Conservation (phyloP, 345 rosid genomes). For the Aquilaria sinensis region DNA sequence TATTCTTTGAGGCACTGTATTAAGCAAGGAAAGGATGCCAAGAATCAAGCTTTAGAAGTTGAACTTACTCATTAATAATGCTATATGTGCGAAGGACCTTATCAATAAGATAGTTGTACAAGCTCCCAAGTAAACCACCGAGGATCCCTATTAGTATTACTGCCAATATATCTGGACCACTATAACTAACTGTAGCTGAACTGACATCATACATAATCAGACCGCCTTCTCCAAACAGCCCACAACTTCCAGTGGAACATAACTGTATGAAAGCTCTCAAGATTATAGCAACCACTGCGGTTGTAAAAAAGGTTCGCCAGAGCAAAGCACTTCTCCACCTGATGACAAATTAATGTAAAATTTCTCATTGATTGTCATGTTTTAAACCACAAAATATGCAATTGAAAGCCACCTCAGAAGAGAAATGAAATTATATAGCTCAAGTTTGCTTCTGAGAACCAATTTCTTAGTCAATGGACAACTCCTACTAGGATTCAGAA, state of each 20-base stretch:
- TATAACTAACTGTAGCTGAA: slow-evolving; percentile 31
- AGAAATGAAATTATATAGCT: too few relatives aligned
- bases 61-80: slow-evolving; percentile 53
- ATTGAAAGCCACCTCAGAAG: not conserved
- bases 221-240: slow-evolving; percentile 64
- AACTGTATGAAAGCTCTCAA: slow-evolving; percentile 49
- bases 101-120: slow-evolving; percentile 51
- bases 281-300: slow-evolving; percentile 69
- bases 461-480: too few relatives aligned
- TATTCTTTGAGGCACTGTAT: not conserved
- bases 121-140: slow-evolving; percentile 63
- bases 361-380: not conserved
- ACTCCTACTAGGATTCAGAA: too few relatives aligned
- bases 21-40: not conserved
- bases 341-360: slow-evolving; percentile 5
- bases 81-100: slow-evolving; percentile 61
- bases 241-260: slow-evolving; percentile 47
- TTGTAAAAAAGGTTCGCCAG: slow-evolving; percentile 73
- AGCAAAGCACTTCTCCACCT: slow-evolving; percentile 84
- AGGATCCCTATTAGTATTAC: slow-evolving; percentile 45
- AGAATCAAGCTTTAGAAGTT: not conserved
- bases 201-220: slow-evolving; percentile 65
- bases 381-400: not conserved
- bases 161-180: slow-evolving; percentile 44
- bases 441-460: too few relatives aligned